Conservation (phyloP, 768 basidiomycete species). For the Podaxis mareebaensis region DNA sequence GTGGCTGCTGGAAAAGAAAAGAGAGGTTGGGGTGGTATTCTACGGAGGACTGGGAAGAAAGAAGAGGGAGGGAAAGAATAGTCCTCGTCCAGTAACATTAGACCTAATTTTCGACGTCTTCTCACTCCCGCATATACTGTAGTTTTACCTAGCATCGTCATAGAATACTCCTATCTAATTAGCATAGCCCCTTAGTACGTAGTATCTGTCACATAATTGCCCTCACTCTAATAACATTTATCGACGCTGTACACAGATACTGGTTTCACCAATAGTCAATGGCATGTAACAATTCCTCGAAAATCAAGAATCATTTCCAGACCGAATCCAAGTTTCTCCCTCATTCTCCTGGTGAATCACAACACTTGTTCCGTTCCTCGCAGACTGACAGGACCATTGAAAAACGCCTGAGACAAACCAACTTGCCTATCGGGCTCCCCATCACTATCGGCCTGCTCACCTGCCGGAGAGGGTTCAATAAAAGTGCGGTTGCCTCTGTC, state of each 20-base stretch:
- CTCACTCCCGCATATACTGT: background rate
- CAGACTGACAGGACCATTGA: too few relatives aligned
- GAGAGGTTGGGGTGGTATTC: slow-evolving; percentile 9
- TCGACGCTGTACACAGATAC: background rate
- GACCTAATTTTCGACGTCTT: background rate
- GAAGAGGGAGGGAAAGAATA: slow-evolving; percentile 7
- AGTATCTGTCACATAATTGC: background rate
- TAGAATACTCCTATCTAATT: background rate
- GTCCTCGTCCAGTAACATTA: background rate
- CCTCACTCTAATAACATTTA: background rate
- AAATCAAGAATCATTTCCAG: background rate
- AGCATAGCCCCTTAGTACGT: background rate
- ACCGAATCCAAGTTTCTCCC: background rate
- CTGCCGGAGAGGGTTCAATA: too few relatives aligned
- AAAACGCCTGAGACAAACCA: too few relatives aligned
- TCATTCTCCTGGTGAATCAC: too few relatives aligned
- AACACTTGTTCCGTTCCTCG: too few relatives aligned
- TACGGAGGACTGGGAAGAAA: slow-evolving; percentile 10
- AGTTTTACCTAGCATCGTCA: background rate
- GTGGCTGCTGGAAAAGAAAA: slow-evolving; percentile 4
- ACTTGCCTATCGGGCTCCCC: too few relatives aligned
- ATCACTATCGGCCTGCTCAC: too few relatives aligned
- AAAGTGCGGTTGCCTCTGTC: too few relatives aligned
- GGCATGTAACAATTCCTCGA: background rate
- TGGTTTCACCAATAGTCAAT: background rate